Base-by-base conservation (phyloP, 2,329 filamentous ascomycete species). In the Fusarium proliferatum region DNA sequence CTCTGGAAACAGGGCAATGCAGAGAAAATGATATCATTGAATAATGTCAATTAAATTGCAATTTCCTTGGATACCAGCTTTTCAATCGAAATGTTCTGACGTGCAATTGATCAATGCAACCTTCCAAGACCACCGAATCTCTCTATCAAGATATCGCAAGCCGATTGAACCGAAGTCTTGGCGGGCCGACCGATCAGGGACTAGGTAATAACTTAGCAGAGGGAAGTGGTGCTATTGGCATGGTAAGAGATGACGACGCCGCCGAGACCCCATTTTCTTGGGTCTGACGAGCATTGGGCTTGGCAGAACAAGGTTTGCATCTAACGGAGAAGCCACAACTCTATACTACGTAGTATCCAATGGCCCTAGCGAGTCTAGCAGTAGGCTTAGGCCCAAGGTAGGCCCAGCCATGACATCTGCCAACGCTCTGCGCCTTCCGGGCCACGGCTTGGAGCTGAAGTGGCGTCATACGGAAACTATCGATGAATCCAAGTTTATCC, bases 381-480 rank as follows among this genome's bases (percentile, higher is more conserved):
- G 16, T 23, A 21, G 33, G 13, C 13, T 34, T 34, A 34, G 45
- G 26, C 45, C 11, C 19, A 21, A 45, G 9, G 23, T 17, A 5
- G 9, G 34, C 19, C 21, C 17, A 30, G 39, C n/a, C 13, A 69
- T 69, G 66, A 69, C 66, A 69, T 69, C 17, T 36, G 65, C 66
- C 66, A 69, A 69, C 34, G 34, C 16, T 42, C 51, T 69, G 45
- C 45, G 66, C 41, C 65, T 52, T 23, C 3, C 7, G 5, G 19
- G 19, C 12, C 28, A 36, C 34, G 15, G 36, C 28, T 49, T 45
- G 33, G n/a, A 34, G 48, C 26, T 43, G 49, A 9, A 43, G 64
- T 63, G 48, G 66, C 66, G 64, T 69, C 64, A 68, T 63, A 10
- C 64, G 57, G 33, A 46, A 69, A 26, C 66, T 53, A 19, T 62